Base-by-base conservation (phyloP, 192 early-diverging fungal genomes). In the Pecoramyces ruminantium region DNA sequence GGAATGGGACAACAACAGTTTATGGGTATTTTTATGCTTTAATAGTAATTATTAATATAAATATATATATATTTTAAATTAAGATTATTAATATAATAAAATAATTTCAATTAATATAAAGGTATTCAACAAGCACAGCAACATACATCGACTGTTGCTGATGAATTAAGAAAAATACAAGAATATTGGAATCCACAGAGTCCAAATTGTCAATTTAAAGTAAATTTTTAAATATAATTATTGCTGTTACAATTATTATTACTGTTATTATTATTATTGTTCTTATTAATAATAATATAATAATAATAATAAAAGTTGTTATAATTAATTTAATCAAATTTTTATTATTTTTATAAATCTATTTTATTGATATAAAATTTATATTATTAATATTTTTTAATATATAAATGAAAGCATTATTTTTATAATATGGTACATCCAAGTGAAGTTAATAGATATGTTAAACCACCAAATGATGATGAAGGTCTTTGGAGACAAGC, bases 371-470 rank as follows among this genome's bases (percentile, higher is more conserved):
- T n/a, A n/a, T n/a, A n/a, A n/a, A n/a, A n/a, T n/a, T n/a, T n/a
- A n/a, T n/a, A 78, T 4, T 78, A 78, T 78, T 15, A 2, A 78
- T 25, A 6, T 21, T 4, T 27, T 4, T 6, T 6, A 27, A 21
- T 12, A 25, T 79, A 29, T 28, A 30, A 79, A 25, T 80, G 38
- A 30, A 84, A 93, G 92, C 93, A 96, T 84, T 98, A 96, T 83
- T 97, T 98, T 83, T 98, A 98, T 85, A 98, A 97, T 82, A 90
- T 94, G 84, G 95, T 94, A 6, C 93, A 96, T 83, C 93, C 96
- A 1, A 89, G 86, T n/a, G 94, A 97, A 86, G 92, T 92, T 18
- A 88, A 88, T 39, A 81, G 90, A 78, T 97, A 98, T 82, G 90
- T 87, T 78, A 92, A 89, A 51, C 92, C 93, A 17, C 88, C 90